Base-by-base conservation (phyloP, 1,284 basidiomycete genomes). In the Ganoderma multipileum region DNA sequence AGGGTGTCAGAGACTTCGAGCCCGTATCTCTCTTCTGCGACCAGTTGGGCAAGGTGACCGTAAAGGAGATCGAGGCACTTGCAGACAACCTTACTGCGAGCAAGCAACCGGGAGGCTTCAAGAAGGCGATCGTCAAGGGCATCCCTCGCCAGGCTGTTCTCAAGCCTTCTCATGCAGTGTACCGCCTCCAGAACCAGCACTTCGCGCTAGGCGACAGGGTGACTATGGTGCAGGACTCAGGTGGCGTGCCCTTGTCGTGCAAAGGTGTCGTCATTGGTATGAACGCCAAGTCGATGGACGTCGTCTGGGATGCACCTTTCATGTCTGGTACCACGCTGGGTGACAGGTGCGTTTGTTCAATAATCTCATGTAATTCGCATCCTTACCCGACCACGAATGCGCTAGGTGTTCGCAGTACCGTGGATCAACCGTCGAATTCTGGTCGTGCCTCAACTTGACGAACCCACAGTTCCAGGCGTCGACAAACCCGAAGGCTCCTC, bases 251-350 rank as follows among this genome's bases (percentile, higher is more conserved):
- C 0, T 85, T 99, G 12, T 91, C 92, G 2, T 93, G 93, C 66
- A 97, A 97, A 79, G 98, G 98, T 52, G 95, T 97, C 11, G 96
- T 99, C 20, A 89, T 99, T 64, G 96, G 97, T 5, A 83, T 99
- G 75, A 93, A 91, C 74, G 83, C 90, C 14, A 94, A 92, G 76
- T 90, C 92, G 12, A 93, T 99, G 85, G 98, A 99, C 79, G 92
- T 99, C n/a, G 89, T 98, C 0, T 99, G 98, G 92, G 98, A 99
- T 79, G 90, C 93, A 26, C 88, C 96, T 0, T 99, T 99, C 83
- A 94, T 99, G 87, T 91, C 95, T 41, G 97, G 98, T 12, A 87
- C 89, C 2, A 98, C 94, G 0, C 84, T 99, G 5, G 89, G 89
- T n/a, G 94, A 95, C 73, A 85, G 95, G 93, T 95, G 74, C 69